These are phyloP conservation scores for Trichoderma sp. DNA, from an alignment of 2,329 filamentous ascomycete genomes.

Conservation along the genomic window DNA sequence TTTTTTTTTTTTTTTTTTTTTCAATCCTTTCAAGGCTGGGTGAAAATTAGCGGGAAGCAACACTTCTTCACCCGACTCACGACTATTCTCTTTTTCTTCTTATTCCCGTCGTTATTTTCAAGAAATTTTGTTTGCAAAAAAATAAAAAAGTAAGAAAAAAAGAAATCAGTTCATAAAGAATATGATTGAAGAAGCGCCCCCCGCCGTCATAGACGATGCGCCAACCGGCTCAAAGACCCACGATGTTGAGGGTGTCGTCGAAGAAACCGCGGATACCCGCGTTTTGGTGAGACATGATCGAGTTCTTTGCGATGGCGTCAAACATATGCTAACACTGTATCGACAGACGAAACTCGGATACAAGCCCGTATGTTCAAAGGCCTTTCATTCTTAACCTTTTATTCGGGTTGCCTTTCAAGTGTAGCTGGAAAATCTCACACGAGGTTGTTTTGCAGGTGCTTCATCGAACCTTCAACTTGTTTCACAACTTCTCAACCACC, in stretches of 20 bases:
- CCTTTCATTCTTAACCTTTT: too few species aligned
- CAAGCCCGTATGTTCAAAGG: conserved; percentile 25
- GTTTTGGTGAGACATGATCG: neutral
- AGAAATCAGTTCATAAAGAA: neutral
- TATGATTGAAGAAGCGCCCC: conserved; percentile 10
- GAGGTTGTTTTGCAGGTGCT: conserved; percentile 43
- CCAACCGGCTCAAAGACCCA: neutral
- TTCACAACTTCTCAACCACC: conserved; percentile 59
- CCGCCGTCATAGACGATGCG: neutral
- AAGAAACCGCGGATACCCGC: conserved; percentile 4
- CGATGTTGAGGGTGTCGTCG: neutral
- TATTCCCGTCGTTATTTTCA: neutral
- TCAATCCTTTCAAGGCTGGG: neutral
- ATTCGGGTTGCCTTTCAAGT: neutral
- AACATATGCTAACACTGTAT: neutral
- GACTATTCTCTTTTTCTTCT: neutral
- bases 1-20: neutral
- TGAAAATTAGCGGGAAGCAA: neutral
- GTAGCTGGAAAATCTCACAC: neutral
- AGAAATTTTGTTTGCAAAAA: neutral
- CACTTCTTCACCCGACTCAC: neutral
- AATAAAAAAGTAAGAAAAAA: neutral
- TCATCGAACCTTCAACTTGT: conserved; percentile 54
- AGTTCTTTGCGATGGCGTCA: neutral
- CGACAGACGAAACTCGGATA: conserved; percentile 28